These are phyloP conservation scores for Stephania yunnanensis DNA, from an alignment of 164 flowering plant genomes.

Conservation along the genomic window DNA sequence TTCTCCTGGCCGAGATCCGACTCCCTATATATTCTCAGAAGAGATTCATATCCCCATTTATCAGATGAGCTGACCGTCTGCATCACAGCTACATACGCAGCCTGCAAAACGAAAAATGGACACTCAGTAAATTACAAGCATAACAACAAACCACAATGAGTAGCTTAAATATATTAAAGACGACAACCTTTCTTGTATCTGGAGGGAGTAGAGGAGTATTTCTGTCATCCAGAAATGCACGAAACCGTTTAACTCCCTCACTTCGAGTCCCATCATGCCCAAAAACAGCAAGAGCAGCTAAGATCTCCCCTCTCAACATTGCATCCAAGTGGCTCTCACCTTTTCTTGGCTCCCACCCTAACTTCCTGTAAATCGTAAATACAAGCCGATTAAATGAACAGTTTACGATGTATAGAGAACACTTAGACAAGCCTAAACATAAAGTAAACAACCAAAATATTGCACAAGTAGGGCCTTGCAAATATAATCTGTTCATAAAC, in stretches of 20 bases:
- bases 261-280: slow-evolving; percentile 61
- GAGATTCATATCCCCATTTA: slow-evolving; percentile 71
- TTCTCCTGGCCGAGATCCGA: slow-evolving; percentile 76
- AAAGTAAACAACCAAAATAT: neutral
- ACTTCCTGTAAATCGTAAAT: slow-evolving; percentile 42
- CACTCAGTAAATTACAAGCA: neutral
- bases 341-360: slow-evolving; percentile 83
- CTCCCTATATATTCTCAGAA: slow-evolving; percentile 77
- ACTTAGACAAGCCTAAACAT: neutral
- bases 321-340: slow-evolving; percentile 91
- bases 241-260: slow-evolving; percentile 74
- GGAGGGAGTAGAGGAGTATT: slow-evolving; percentile 77
- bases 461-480: neutral
- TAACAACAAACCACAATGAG: neutral
- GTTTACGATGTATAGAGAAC: neutral
- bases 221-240: slow-evolving; percentile 69
- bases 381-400: neutral
- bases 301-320: slow-evolving; percentile 89
- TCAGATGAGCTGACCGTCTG: slow-evolving; percentile 31
- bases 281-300: slow-evolving; percentile 70
- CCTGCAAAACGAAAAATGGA: slow-evolving; percentile 36
- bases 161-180: neutral
- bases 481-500: neutral
- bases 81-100: slow-evolving; percentile 72
- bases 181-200: slow-evolving; percentile 71